Base-by-base conservation (phyloP, 495 filamentous ascomycete species). In the Annulohypoxylon nitens region DNA sequence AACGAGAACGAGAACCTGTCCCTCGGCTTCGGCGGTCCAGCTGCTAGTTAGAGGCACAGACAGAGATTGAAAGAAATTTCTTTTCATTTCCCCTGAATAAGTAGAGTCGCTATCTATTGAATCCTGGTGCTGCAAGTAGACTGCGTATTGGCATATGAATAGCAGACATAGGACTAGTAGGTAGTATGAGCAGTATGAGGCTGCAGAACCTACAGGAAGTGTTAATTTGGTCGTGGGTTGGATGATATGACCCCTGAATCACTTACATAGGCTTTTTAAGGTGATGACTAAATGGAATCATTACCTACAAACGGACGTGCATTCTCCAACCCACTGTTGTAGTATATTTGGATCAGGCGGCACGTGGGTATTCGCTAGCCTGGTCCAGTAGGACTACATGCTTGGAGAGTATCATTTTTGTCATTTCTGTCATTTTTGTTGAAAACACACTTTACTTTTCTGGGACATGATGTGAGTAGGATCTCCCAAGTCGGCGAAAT, bases 61-160 rank as follows among this genome's bases (percentile, higher is more conserved):
- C 36, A 61, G 41, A 41, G 36, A 10, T 48, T n/a, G 47, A 3
- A 16, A n/a, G 14, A 54, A 41, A 59, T 39, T 36, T 60, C 25
- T 25, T 53, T 39, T 18, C 18, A n/a, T 5, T 10, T 57, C 53
- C 6, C 34, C 48, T 55, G 36, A 18, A 41, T 25, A 9, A 2
- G 5, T 26, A 20, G 47, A 64, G 48, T 12, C 41, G 7, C 11
- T 23, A 20, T 41, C 57, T 16, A 25, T 48, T 68, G 59, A 33
- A 64, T 64, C 68, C 61, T 61, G 8, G 59, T 64, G 45, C 55
- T 68, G 45, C 33, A 23, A 16, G 41, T 50, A n/a, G 4, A 58
- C 5, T 16, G 57, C 20, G 11, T 37, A 59, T 14, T 10, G 53
- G 25, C 3, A 8, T 53, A 39, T 57, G 43, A 25, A 30, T 30